A percentile compares a stretch with the other conserved stretches of the same genome.
phyloP scores from a whole-genome alignment of 108 stramenopile genomes.

The Bacterosira constricta region DNA sequence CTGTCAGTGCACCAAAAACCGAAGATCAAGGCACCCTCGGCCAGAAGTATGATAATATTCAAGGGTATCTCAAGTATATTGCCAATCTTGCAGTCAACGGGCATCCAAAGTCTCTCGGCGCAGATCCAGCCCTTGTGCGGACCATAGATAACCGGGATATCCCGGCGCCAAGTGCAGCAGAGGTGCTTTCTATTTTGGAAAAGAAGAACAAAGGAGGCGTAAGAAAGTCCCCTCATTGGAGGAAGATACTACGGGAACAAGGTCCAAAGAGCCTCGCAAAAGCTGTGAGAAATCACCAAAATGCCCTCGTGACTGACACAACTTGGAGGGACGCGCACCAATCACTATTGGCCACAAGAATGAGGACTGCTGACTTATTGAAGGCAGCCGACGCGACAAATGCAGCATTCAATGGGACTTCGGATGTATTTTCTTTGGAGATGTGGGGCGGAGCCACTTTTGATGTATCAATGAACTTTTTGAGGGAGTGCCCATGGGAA shows the following conservation, averaged over 20 bases:
- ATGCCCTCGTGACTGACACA: constrained; percentile 93
- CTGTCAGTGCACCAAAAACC: constrained; percentile 11
- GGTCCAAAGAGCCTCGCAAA: constrained; percentile 91
- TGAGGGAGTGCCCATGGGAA: constrained; percentile 85
- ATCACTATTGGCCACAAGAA: constrained; percentile 92
- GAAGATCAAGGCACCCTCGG: constrained; percentile 17
- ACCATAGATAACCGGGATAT: constrained; percentile 30
- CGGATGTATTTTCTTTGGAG: constrained; percentile 61
- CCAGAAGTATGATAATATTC: constrained; percentile 49
- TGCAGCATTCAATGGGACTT: constrained; percentile 41
- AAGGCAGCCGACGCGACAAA: constrained; percentile 88
- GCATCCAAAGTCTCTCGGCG: constrained; percentile 69
- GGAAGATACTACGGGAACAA: constrained; percentile 63
- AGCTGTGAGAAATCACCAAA: constrained; percentile 83
- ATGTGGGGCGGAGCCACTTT: constrained; percentile 91
- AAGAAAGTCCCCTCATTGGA: constrained; percentile 19
- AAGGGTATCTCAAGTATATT: constrained; percentile 66
- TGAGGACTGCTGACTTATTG: constrained; percentile 91
- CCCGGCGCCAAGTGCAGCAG: constrained; percentile 18
- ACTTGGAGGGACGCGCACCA: constrained; percentile 99
- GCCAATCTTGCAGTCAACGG: constrained; percentile 76
- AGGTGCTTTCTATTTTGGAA: constrained; percentile 18
- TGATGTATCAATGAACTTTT: constrained; percentile 82
- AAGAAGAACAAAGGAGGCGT: constrained; percentile 34
- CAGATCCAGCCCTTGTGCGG: constrained; percentile 42